Evolutionary conservation across 2,329 filamentous ascomycete genomes (phyloP).

Genomic region (Aspergillus jensenii): DNA sequence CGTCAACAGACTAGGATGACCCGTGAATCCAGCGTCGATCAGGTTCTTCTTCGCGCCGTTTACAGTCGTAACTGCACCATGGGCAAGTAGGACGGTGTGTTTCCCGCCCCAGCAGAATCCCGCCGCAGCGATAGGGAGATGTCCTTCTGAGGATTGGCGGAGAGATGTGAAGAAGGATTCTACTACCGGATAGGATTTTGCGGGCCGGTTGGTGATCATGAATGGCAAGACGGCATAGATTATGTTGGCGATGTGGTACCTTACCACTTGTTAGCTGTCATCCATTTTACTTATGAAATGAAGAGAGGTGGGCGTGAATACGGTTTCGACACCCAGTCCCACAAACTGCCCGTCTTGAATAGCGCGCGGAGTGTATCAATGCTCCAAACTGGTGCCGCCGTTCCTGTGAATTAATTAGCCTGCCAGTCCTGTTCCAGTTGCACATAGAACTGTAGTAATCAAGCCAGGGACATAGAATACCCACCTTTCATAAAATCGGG

Average conservation of each 20-base stretch:
- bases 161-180: slow-evolving; percentile 39
- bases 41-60: slow-evolving; percentile 31
- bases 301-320: slow-evolving; percentile 1
- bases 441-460: too few relatives aligned
- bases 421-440: background rate
- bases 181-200: slow-evolving; percentile 35
- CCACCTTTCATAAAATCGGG: slow-evolving; percentile 58
- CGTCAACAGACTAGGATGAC: slow-evolving; percentile 52
- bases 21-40: slow-evolving; percentile 54
- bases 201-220: slow-evolving; percentile 25
- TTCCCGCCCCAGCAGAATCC: slow-evolving; percentile 67
- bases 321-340: slow-evolving; percentile 21
- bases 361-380: slow-evolving; percentile 10
- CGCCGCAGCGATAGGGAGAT: slow-evolving; percentile 51
- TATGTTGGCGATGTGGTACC: slow-evolving; percentile 16
- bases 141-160: slow-evolving; percentile 30
- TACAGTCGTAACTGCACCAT: slow-evolving; percentile 24
- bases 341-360: slow-evolving; percentile 4
- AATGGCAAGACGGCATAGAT: slow-evolving; percentile 20
- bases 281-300: background rate
- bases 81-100: slow-evolving; percentile 52
- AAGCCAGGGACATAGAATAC: background rate
- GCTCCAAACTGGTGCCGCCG: slow-evolving; percentile 14
- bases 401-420: slow-evolving; percentile 8
- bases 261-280: background rate